Conservation (phyloP, 2,329 filamentous ascomycete genomes). For the Xylaria sp. region DNA sequence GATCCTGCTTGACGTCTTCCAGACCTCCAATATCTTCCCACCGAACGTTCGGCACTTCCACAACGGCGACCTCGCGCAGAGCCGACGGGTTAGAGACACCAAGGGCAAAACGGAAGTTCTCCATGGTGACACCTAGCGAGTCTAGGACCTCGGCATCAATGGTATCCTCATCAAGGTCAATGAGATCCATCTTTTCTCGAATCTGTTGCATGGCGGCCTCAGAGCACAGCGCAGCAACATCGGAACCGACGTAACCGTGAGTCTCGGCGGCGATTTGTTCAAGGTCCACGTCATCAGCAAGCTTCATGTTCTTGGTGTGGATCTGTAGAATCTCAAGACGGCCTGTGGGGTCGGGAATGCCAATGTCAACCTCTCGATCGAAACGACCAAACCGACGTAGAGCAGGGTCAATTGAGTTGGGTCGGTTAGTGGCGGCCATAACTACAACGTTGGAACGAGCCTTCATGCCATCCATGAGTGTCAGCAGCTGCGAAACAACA, state of each 20-base stretch:
- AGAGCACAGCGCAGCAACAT: slow-evolving; percentile 97
- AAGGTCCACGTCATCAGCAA: slow-evolving; percentile 94
- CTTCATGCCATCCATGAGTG: slow-evolving; percentile 99
- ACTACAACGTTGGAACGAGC: slow-evolving; percentile 97
- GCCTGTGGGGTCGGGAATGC: slow-evolving; percentile 96
- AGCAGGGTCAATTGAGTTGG: slow-evolving; percentile 98
- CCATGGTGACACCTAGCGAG: slow-evolving; percentile 98
- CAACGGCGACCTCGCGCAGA: slow-evolving; percentile 97
- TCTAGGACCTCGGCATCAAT: slow-evolving; percentile 99
- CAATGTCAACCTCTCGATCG: slow-evolving; percentile 98
- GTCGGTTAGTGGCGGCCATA: slow-evolving; percentile 98
- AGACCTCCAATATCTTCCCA: slow-evolving; percentile 99
- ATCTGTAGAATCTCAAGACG: slow-evolving; percentile 99
- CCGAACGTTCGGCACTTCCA: slow-evolving; percentile 98
- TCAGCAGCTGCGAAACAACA: slow-evolving; percentile 94
- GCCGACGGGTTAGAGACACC: slow-evolving; percentile 98
- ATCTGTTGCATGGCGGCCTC: slow-evolving; percentile 99
- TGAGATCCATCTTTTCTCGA: slow-evolving; percentile 99
- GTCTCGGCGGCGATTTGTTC: slow-evolving; percentile 97
- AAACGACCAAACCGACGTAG: slow-evolving; percentile 98
- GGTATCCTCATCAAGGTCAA: slow-evolving; percentile 98
- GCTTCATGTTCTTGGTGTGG: slow-evolving; percentile 99
- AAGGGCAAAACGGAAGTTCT: slow-evolving; percentile 99
- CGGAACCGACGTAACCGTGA: slow-evolving; percentile 98
- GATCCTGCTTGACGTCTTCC: slow-evolving; percentile 98